Percentiles rank a stretch among this genome's conserved stretches.
These are phyloP conservation scores for Pelargonium citronellum DNA, from an alignment of 441 rosid species.

Conservation along the genomic window DNA sequence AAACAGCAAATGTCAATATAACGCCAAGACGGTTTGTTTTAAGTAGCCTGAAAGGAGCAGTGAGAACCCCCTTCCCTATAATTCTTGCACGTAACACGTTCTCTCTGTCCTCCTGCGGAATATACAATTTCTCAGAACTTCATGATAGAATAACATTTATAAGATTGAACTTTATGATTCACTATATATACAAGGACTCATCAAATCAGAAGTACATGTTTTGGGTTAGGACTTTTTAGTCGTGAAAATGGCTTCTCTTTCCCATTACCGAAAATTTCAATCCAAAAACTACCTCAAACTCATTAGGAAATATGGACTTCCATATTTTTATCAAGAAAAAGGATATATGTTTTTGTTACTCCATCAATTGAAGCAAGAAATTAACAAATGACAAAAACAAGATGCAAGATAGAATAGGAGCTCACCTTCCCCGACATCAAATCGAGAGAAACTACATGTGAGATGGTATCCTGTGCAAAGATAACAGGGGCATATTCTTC, in stretches of 20 bases:
- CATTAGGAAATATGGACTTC: no score
- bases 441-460: slow-evolving; percentile 87
- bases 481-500: slow-evolving; percentile 94
- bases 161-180: no score
- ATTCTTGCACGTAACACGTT: slow-evolving; percentile 89
- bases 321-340: no score
- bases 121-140: no score
- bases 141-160: no score
- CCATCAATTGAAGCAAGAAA: not conserved
- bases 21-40: slow-evolving; percentile 89
- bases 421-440: slow-evolving; percentile 96
- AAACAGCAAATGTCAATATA: slow-evolving; percentile 86
- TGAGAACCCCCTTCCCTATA: slow-evolving; percentile 88
- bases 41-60: slow-evolving; percentile 88
- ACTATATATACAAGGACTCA: no score
- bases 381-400: not conserved
- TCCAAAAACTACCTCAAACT: no score
- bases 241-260: no score
- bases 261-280: no score
- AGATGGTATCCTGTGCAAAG: slow-evolving; percentile 90
- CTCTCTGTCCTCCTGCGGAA: slow-evolving; percentile 71
- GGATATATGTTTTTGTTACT: no score
- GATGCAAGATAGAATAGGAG: not conserved
- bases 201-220: no score
- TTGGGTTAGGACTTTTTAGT: no score